Conservation (phyloP, 2,329 filamentous ascomycete species). For the Tolypocladium nubicola region DNA sequence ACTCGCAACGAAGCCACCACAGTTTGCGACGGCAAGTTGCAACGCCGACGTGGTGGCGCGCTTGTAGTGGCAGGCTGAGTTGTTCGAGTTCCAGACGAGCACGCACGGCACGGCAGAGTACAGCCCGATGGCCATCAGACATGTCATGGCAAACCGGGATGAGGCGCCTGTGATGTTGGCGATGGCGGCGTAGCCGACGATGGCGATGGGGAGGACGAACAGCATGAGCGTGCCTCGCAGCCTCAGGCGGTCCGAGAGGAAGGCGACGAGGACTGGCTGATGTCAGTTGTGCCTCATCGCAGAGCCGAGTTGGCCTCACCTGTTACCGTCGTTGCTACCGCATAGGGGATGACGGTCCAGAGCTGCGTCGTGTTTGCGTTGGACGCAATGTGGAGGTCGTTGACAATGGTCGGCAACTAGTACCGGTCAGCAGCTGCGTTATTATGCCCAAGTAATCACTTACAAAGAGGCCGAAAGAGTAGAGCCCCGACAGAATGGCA, state of each 20-base stretch:
- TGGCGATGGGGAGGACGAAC: conserved; percentile 50
- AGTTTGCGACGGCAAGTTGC: conserved; percentile 57
- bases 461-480: conserved; percentile 55
- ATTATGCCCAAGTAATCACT: conserved; percentile 10
- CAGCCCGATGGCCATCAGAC: conserved; percentile 55
- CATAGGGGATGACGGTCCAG: conserved; percentile 55
- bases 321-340: conserved; percentile 45
- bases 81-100: conserved; percentile 57
- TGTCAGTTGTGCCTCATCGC: background rate
- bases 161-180: conserved; percentile 40
- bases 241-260: conserved; percentile 49
- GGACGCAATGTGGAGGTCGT: conserved; percentile 40
- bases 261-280: conserved; percentile 35
- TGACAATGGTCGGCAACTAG: conserved; percentile 53
- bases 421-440: background rate
- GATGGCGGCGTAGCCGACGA: conserved; percentile 55
- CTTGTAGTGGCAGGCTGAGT: conserved; percentile 60
- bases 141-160: conserved; percentile 55
- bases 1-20: conserved; percentile 55
- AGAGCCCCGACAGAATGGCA: conserved; percentile 45
- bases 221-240: conserved; percentile 53
- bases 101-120: conserved; percentile 53
- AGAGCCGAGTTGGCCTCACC: conserved; percentile 20
- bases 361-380: conserved; percentile 48
- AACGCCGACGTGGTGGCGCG: conserved; percentile 55